Conservation (phyloP, 2,329 filamentous ascomycete genomes). For the Epichloe uncinata region DNA sequence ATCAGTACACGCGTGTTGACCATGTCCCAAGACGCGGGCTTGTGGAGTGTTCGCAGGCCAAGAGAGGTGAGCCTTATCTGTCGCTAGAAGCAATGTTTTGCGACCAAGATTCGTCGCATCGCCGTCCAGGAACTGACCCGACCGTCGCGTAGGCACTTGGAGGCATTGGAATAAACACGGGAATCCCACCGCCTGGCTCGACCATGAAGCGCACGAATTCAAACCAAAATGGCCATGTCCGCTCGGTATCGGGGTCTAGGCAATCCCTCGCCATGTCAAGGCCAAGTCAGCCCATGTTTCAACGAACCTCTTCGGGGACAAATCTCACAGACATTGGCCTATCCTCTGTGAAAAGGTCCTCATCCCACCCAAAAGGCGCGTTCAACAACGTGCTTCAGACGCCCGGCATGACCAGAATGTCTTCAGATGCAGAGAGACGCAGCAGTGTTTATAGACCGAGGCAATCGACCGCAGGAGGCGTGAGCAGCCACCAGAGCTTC, state of each 20-base stretch:
- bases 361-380: constrained; percentile 58
- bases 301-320: constrained; percentile 68
- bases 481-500: constrained; percentile 70
- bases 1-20: constrained; percentile 7
- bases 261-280: constrained; percentile 76
- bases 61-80: constrained; percentile 57
- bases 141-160: constrained; percentile 57
- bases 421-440: constrained; percentile 45
- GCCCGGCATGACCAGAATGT: constrained; percentile 40
- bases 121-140: neutral
- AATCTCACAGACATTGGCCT: constrained; percentile 70
- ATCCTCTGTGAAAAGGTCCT: constrained; percentile 74
- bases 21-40: constrained; percentile 78
- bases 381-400: constrained; percentile 20
- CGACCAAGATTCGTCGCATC: constrained; percentile 9
- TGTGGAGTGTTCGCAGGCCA: constrained; percentile 85
- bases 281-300: constrained; percentile 77
- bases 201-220: constrained; percentile 89
- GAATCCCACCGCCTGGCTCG: constrained; percentile 81
- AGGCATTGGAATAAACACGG: constrained; percentile 67
- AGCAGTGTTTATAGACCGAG: constrained; percentile 71
- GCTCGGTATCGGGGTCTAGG: constrained; percentile 69
- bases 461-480: constrained; percentile 54
- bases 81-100: constrained; percentile 1
- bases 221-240: constrained; percentile 55